Evolutionary conservation across 2,329 filamentous ascomycete species (phyloP), one percentile per base, ranked within the genome.

Genomic region (Aciculosporium take): DNA sequence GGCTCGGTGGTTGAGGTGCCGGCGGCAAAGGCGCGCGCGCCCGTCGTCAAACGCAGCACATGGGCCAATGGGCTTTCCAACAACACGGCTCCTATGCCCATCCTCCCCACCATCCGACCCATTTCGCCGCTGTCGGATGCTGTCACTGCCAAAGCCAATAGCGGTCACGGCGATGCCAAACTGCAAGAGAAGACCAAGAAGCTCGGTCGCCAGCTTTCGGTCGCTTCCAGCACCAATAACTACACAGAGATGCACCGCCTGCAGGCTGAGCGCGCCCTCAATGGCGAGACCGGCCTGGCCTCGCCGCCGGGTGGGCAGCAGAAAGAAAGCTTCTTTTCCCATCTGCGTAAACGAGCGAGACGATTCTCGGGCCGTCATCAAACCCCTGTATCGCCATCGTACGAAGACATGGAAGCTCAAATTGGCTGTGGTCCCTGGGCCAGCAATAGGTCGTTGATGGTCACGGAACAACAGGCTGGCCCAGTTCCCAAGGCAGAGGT

Each of bases 301-400:
- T 91, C 86, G 5, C 85, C 87, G 4, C 78, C 81, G 0, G 80
- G 74, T 52, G 84, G 75, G 15, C 84, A 75, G 15, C 84, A 87
- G 43, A 93, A 93, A 56, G 91, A 98, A 60, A 86, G 91, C 61
- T 98, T 98, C 68, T 98, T 98, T 64, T 96, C 91, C 1, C 91
- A 98, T 58, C 72, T 98, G 7, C 77, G 91, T 43, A 98, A 98
- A 63, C 81, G 89, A 39, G 91, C 93, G 23, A 77, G 91, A 51
- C 76, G 91, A 50, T 80, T 98, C 46, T 98, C 91, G 21, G 91
- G 91, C 36, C 80, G 89, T 43, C 87, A 94, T 56, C 84, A 89
- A 57, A 80, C 79, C 12, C 81, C 85, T 7, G 76, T 82, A 44
- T 84, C 86, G 15, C 82, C 86, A 7, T 76, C 73, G 33, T 79